phyloP scores from a whole-genome alignment of 208 protist species.

The Leishmania braziliensis region DNA sequence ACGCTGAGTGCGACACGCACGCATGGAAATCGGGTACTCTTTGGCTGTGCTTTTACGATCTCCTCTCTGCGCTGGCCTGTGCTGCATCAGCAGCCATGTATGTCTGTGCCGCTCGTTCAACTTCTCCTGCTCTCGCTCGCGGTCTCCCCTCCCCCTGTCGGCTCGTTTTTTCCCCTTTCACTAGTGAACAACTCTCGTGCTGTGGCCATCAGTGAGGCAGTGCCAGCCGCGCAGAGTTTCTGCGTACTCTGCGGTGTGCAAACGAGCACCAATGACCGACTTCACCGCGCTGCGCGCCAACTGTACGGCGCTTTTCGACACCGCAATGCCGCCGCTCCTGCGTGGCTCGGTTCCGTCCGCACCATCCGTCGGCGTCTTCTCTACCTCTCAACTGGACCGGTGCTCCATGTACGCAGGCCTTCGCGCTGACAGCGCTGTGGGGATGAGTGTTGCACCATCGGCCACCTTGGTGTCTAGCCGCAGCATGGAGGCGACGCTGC shows the following conservation, averaged over 20 bases:
- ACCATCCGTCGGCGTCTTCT: constrained; percentile 1
- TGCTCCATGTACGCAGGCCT: constrained; percentile 1
- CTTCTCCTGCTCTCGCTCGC: neutral
- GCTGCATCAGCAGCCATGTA: no score
- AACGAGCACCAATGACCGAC: neutral
- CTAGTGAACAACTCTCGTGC: neutral
- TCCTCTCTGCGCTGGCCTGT: no score
- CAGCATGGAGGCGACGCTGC: constrained; percentile 53
- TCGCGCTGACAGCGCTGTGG: neutral
- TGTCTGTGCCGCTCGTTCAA: neutral
- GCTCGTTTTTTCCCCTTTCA: neutral
- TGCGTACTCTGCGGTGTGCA: no score
- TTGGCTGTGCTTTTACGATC: no score
- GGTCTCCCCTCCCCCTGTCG: neutral
- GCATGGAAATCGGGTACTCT: neutral
- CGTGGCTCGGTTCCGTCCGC: constrained; percentile 13
- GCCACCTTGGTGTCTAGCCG: neutral
- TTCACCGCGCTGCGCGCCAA: constrained; percentile 21
- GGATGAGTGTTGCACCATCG: neutral
- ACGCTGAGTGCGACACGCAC: neutral
- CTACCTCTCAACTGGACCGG: constrained; percentile 11
- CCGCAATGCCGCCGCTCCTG: constrained; percentile 63
- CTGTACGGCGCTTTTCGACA: constrained; percentile 39
- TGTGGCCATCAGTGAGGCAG: neutral
- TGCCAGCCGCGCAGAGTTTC: neutral